A percentile compares a stretch with the other conserved stretches of the same genome.
Evolutionary conservation across 176 grass and related monocot species (phyloP).

Genomic region (Avena atlantica): DNA sequence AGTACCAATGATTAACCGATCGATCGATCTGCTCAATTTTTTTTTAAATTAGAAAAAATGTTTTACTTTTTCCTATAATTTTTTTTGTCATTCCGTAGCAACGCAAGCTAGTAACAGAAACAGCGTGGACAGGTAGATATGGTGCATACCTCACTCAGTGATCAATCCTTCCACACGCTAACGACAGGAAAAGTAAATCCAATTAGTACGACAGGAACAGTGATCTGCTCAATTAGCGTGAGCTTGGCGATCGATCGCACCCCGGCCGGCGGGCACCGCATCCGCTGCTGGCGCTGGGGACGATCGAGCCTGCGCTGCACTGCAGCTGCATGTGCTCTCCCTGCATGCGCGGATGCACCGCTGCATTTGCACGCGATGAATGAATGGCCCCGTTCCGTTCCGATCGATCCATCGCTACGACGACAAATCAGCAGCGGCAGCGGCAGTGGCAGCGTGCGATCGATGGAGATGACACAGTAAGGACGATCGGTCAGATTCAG

Average conservation of each 20-base stretch:
- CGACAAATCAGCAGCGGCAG: not conserved
- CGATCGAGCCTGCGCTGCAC: not conserved
- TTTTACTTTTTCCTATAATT: no score
- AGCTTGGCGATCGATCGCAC: slow-evolving; percentile 11
- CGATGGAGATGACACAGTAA: not conserved
- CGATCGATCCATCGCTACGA: not conserved
- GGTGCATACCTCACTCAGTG: not conserved
- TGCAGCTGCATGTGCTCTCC: slow-evolving; percentile 11
- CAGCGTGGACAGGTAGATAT: not conserved
- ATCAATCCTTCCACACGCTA: not conserved
- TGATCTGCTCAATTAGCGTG: not conserved
- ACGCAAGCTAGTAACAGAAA: no score
- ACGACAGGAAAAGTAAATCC: not conserved
- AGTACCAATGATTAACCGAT: not conserved
- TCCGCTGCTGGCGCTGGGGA: not conserved
- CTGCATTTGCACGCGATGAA: slow-evolving; percentile 16
- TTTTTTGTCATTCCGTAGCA: no score
- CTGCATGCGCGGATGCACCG: not conserved
- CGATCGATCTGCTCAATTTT: no score
- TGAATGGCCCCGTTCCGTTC: not conserved
- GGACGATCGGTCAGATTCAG: slow-evolving; percentile 16
- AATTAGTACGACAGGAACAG: not conserved
- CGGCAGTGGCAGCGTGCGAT: not conserved
- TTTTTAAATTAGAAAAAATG: no score
- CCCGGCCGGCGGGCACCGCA: not conserved